Percentiles rank a stretch among this genome's conserved stretches.
These are phyloP conservation scores for Didymellaceae sp. DNA, from an alignment of 2,329 filamentous ascomycete genomes.

Conservation along the genomic window DNA sequence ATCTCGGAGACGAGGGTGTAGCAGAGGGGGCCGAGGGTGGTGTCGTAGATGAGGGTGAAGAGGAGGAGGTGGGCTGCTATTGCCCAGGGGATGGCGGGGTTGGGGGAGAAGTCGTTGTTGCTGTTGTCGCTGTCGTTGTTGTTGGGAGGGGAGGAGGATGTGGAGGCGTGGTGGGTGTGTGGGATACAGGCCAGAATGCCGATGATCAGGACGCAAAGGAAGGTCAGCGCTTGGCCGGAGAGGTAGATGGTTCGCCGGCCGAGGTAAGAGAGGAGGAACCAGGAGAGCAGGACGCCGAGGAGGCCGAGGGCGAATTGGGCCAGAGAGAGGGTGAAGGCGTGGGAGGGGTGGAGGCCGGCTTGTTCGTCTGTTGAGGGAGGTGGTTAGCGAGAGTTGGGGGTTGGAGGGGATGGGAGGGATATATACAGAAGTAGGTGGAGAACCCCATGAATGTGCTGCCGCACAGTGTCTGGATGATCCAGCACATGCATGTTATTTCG, in stretches of 20 bases:
- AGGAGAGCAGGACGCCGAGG: constrained; percentile 71
- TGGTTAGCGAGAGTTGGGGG: neutral
- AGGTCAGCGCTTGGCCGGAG: constrained; percentile 63
- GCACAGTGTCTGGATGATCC: constrained; percentile 50
- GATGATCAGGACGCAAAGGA: constrained; percentile 74
- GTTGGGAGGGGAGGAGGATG: neutral
- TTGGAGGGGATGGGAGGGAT: neutral
- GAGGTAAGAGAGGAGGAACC: constrained; percentile 78
- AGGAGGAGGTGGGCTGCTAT: constrained; percentile 20
- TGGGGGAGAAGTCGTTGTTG: too few relatives aligned
- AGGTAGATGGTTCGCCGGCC: constrained; percentile 77
- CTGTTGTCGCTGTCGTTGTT: neutral
- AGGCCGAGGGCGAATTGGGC: constrained; percentile 25
- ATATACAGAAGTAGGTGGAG: constrained; percentile 50
- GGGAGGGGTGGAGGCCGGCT: constrained; percentile 15
- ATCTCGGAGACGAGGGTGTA: constrained; percentile 80
- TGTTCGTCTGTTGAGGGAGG: constrained; percentile 21
- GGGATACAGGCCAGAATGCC: constrained; percentile 69
- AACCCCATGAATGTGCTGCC: constrained; percentile 33
- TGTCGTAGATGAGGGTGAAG: constrained; percentile 22
- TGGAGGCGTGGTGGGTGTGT: neutral
- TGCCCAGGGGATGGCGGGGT: constrained; percentile 1
- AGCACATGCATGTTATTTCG: constrained; percentile 64
- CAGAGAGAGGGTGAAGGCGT: constrained; percentile 78
- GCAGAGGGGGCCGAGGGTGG: constrained; percentile 47